These are phyloP conservation scores for Selaginella moellendorffii DNA, from an alignment of 75 land plant genomes.

Conservation along the genomic window DNA sequence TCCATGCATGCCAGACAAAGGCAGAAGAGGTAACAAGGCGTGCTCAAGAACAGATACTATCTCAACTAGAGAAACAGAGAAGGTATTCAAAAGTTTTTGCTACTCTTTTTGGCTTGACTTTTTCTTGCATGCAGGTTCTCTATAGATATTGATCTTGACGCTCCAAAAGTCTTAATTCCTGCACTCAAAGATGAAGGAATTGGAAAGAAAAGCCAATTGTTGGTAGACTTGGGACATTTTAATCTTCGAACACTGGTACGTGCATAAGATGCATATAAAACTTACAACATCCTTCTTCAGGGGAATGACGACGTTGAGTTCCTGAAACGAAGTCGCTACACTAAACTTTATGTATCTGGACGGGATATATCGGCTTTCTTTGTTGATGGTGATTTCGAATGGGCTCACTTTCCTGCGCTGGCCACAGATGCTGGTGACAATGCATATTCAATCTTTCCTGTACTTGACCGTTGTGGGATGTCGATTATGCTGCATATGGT, in stretches of 20 bases:
- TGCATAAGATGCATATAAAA: slow-evolving; percentile 6
- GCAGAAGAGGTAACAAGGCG: slow-evolving; percentile 78
- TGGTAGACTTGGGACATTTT: slow-evolving; percentile 95
- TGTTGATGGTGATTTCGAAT: slow-evolving; percentile 33
- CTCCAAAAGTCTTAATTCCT: slow-evolving; percentile 83
- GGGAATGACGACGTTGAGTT: slow-evolving; percentile 32
- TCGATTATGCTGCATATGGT: slow-evolving; percentile 81
- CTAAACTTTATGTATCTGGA: slow-evolving; percentile 76
- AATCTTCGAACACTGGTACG: slow-evolving; percentile 47
- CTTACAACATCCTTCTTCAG: neutral
- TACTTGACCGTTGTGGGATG: slow-evolving; percentile 86
- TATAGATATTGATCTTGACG: slow-evolving; percentile 88
- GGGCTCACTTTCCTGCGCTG: slow-evolving; percentile 21
- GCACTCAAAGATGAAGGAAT: slow-evolving; percentile 16
- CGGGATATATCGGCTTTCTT: slow-evolving; percentile 87
- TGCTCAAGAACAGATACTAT: slow-evolving; percentile 84
- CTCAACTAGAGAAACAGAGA: slow-evolving; percentile 75
- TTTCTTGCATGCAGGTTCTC: slow-evolving; percentile 64
- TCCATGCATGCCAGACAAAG: slow-evolving; percentile 40
- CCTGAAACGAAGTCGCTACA: slow-evolving; percentile 48
- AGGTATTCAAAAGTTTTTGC: slow-evolving; percentile 25
- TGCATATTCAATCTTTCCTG: slow-evolving; percentile 30
- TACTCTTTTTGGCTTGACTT: neutral
- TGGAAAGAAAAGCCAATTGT: slow-evolving; percentile 40
- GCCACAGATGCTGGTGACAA: neutral